Base-by-base conservation (phyloP, 805 yeast genomes). In the Saccharomycopsis fermentans region DNA sequence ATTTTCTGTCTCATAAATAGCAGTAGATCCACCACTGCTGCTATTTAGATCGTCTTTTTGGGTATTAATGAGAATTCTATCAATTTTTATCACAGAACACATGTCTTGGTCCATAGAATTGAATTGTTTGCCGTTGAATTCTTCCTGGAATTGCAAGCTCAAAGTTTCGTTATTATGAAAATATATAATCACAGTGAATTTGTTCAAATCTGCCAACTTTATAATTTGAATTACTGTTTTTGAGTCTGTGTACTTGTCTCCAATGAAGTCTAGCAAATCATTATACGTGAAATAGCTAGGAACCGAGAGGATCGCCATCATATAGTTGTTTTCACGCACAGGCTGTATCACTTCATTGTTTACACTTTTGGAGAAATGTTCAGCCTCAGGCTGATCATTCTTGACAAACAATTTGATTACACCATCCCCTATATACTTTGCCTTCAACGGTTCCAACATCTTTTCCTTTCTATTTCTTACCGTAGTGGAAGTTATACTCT, bases 31-130 rank as follows among this genome's bases (percentile, higher is more conserved):
- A 32, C 12, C 35, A 11, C 12, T 32, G 12, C 35, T 32, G 87
- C 77, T 59, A 17, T 70, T 70, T 19, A 66, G 64, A 29, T 56
- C 56, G 17, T 60, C 56, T 24, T 48, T 60, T 32, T 62, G 62
- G 47, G 69, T 69, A 54, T 74, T 68, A 57, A 85, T 74, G 3
- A 76, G 69, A 16, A 87, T 78, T 32, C 82, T 77, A 60, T 81
- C 82, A n/a, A 90, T 81, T 62, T 78, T 81, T 1, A 90, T 79
- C 3, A 83, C 87, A 67, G 85, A 90, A 65, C 97, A 90, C 14
- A 81, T 75, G 66, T 91, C 96, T 0, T 96, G 88, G 65, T 91
- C 97, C 86, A 90, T 84, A 6, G 92, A 82, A 64, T 85, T 90
- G 73, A 91, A 90, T 9, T 78, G 77, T 61, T 78, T 80, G 4